phyloP scores from a whole-genome alignment of 1,139 yeast species.

The Yamadazyma trypodendri region DNA sequence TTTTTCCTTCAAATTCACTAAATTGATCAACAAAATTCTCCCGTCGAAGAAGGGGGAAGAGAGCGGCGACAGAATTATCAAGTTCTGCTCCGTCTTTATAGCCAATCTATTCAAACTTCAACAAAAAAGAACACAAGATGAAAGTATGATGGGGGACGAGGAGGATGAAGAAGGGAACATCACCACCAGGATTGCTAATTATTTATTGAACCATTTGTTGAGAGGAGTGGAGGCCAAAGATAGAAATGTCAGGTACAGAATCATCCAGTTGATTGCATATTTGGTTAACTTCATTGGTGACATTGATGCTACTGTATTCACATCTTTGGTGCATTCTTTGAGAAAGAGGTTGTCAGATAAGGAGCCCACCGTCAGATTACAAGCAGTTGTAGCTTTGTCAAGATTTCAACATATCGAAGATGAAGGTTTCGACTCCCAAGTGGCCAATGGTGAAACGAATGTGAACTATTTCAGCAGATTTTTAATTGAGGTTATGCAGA shows the following conservation, averaged over 20 bases:
- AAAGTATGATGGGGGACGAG: slow-evolving; percentile 19
- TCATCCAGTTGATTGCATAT: slow-evolving; percentile 74
- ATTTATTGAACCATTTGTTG: slow-evolving; percentile 62
- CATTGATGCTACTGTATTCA: slow-evolving; percentile 71
- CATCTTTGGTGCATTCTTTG: slow-evolving; percentile 59
- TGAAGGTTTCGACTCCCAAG: slow-evolving; percentile 22
- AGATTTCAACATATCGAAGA: slow-evolving; percentile 61
- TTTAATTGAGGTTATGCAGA: slow-evolving; percentile 48
- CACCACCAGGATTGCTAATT: slow-evolving; percentile 53
- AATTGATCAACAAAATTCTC: slow-evolving; percentile 61
- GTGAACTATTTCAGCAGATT: slow-evolving; percentile 5
- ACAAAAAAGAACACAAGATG: slow-evolving; percentile 19
- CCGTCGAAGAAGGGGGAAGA: slow-evolving; percentile 69
- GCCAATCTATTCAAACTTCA: slow-evolving; percentile 39
- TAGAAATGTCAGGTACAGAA: slow-evolving; percentile 75
- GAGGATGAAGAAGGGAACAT: slow-evolving; percentile 19
- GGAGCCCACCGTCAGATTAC: slow-evolving; percentile 75
- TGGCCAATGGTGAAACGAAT: slow-evolving; percentile 4
- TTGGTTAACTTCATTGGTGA: slow-evolving; percentile 73
- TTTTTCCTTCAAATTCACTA: slow-evolving; percentile 60
- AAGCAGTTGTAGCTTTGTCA: slow-evolving; percentile 79
- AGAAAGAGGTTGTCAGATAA: slow-evolving; percentile 70
- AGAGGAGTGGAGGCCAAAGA: slow-evolving; percentile 79
- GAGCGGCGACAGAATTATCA: slow-evolving; percentile 76
- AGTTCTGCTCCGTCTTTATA: slow-evolving; percentile 68